Evolutionary conservation across 805 yeast species (phyloP).

Genomic region (Saccharomyces kudriavzevii): DNA sequence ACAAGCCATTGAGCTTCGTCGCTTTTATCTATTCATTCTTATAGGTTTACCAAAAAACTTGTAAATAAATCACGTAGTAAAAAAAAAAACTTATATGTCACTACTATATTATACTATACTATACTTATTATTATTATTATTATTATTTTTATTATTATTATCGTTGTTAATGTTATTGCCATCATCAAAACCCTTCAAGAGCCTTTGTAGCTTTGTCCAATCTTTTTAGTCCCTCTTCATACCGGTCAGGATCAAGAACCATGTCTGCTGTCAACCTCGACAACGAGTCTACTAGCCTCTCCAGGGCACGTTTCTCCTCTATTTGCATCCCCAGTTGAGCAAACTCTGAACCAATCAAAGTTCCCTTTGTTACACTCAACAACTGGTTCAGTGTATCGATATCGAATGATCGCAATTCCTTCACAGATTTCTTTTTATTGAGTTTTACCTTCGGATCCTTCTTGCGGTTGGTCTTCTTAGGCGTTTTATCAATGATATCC

Average conservation of each 20-base stretch:
- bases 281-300: slow-evolving; percentile 76
- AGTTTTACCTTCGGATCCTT: neutral
- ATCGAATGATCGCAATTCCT: slow-evolving; percentile 18
- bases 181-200: slow-evolving; percentile 61
- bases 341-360: slow-evolving; percentile 50
- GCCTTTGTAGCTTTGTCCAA: slow-evolving; percentile 76
- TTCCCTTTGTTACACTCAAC: slow-evolving; percentile 35
- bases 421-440: slow-evolving; percentile 1
- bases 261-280: slow-evolving; percentile 84
- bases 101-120: neutral
- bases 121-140: neutral
- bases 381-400: slow-evolving; percentile 32
- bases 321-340: slow-evolving; percentile 62
- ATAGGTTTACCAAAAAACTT: neutral
- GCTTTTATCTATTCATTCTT: neutral
- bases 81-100: neutral
- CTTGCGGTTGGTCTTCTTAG: neutral
- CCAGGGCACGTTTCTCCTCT: slow-evolving; percentile 71
- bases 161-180: neutral
- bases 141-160: slow-evolving; percentile 4
- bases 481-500: neutral
- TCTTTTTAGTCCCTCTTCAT: slow-evolving; percentile 71
- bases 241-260: slow-evolving; percentile 74
- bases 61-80: neutral
- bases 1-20: neutral